phyloP scores from a whole-genome alignment of 1,284 basidiomycete species.

The Papiliotrema fonsecae region DNA sequence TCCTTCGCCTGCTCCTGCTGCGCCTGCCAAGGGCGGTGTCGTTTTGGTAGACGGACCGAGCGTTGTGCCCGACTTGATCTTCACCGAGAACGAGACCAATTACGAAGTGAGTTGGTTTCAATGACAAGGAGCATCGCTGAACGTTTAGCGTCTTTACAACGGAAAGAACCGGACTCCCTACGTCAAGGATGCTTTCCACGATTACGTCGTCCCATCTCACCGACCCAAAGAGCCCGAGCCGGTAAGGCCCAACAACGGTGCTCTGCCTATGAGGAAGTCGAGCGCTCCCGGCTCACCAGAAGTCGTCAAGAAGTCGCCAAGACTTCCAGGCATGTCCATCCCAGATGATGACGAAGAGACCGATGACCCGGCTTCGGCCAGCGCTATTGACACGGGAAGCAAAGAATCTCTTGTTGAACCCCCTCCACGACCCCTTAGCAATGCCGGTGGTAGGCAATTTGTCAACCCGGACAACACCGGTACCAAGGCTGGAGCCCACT shows the following conservation, averaged over 20 bases:
- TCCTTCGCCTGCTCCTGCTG: slow-evolving; percentile 83
- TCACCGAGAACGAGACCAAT: slow-evolving; percentile 97
- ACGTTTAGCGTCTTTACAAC: slow-evolving; percentile 69
- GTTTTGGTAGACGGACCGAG: slow-evolving; percentile 59
- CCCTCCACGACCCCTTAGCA: slow-evolving; percentile 30
- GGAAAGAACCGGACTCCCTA: slow-evolving; percentile 76
- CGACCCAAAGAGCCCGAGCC: slow-evolving; percentile 54
- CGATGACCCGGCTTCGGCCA: slow-evolving; percentile 1
- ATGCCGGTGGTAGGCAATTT: slow-evolving; percentile 51
- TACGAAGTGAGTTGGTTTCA: slow-evolving; percentile 53
- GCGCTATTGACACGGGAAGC: slow-evolving; percentile 10
- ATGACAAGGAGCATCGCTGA: neutral
- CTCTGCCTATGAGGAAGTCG: slow-evolving; percentile 21
- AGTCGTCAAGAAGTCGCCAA: slow-evolving; percentile 21
- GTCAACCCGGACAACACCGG: slow-evolving; percentile 84
- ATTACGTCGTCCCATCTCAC: slow-evolving; percentile 85
- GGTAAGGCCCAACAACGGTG: slow-evolving; percentile 14
- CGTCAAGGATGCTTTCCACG: slow-evolving; percentile 98
- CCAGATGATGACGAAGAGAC: slow-evolving; percentile 10
- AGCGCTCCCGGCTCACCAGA: slow-evolving; percentile 10
- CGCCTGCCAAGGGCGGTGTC: slow-evolving; percentile 58
- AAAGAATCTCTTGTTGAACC: slow-evolving; percentile 51
- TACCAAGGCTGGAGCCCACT: slow-evolving; percentile 91
- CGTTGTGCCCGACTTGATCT: slow-evolving; percentile 76
- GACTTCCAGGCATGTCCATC: slow-evolving; percentile 19